phyloP scores from a whole-genome alignment of 345 rosid species.

The Murraya koenigii region DNA sequence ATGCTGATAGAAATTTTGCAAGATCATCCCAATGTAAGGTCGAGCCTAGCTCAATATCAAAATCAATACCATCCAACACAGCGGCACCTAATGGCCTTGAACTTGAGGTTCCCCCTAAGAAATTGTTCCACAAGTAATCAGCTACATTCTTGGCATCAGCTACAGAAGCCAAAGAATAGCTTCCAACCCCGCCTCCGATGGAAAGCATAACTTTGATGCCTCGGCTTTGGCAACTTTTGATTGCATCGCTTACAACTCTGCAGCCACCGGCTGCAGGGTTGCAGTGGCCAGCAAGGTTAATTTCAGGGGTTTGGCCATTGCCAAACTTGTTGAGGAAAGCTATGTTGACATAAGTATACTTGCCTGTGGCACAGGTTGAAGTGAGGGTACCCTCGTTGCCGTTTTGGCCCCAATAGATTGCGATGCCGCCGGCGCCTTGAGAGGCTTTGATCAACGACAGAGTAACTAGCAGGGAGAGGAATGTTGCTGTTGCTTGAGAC shows the following conservation, averaged over 20 bases:
- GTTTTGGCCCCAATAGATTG: constrained; percentile 57
- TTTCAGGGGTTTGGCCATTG: constrained; percentile 39
- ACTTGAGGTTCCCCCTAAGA: constrained; percentile 39
- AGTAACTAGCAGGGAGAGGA: constrained; percentile 17
- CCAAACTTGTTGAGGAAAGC: constrained; percentile 60
- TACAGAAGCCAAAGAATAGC: constrained; percentile 43
- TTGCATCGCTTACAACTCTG: constrained; percentile 27
- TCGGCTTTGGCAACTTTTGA: constrained; percentile 39
- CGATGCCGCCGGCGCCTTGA: constrained; percentile 26
- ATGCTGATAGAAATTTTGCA: constrained; percentile 31
- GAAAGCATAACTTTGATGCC: constrained; percentile 65
- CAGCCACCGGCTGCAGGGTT: constrained; percentile 41
- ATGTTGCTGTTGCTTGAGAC: neutral
- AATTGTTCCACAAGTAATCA: constrained; percentile 40
- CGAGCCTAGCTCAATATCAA: constrained; percentile 46
- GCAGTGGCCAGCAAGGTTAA: constrained; percentile 66
- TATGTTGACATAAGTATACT: constrained; percentile 43
- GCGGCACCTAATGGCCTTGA: constrained; percentile 55
- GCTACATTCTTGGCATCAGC: constrained; percentile 46
- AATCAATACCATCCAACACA: constrained; percentile 56
- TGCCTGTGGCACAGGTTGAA: constrained; percentile 44
- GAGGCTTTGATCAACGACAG: constrained; percentile 1
- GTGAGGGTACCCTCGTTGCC: constrained; percentile 51
- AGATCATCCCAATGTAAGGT: constrained; percentile 44
- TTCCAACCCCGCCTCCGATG: constrained; percentile 50